phyloP scores from a whole-genome alignment of 768 basidiomycete genomes.

The Hortiboletus flavorubellus region DNA sequence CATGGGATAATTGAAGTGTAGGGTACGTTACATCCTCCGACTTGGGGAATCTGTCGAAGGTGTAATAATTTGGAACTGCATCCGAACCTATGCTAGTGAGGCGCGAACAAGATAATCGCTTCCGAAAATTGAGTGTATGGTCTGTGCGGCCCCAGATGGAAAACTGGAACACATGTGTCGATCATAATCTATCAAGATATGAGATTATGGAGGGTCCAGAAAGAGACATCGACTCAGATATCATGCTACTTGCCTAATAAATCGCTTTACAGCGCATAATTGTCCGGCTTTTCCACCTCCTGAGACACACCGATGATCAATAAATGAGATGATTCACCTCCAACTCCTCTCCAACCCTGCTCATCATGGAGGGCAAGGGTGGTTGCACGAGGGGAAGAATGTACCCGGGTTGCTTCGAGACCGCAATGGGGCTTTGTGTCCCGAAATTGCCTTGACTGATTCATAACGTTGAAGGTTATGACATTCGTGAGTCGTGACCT shows the following conservation, averaged over 20 bases:
- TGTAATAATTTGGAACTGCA: constrained; percentile 18
- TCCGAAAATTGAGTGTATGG: constrained; percentile 48
- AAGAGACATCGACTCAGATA: not conserved
- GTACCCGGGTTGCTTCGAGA: constrained; percentile 49
- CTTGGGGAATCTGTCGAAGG: constrained; percentile 20
- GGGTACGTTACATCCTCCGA: constrained; percentile 34
- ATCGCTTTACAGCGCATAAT: constrained; percentile 14
- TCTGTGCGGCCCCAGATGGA: constrained; percentile 21
- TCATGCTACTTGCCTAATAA: constrained; percentile 19
- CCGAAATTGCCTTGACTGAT: constrained; percentile 37
- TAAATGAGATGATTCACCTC: constrained; percentile 45
- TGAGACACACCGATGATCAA: constrained; percentile 64
- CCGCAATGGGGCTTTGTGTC: constrained; percentile 46
- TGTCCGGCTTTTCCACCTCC: constrained; percentile 26
- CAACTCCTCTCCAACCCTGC: constrained; percentile 75
- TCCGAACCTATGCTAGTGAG: not conserved
- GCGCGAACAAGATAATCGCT: no score
- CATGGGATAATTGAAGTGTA: constrained; percentile 41
- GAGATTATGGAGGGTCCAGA: constrained; percentile 13
- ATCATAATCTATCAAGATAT: not conserved
- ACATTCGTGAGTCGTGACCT: constrained; percentile 53
- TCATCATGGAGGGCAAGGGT: constrained; percentile 46
- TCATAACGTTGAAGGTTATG: constrained; percentile 48
- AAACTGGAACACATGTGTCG: constrained; percentile 7
- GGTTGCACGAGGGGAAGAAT: constrained; percentile 47